Evolutionary conservation across 2,329 filamentous ascomycete genomes (phyloP), one percentile per base, ranked within the genome.

Genomic region (Tolypocladium sp.): DNA sequence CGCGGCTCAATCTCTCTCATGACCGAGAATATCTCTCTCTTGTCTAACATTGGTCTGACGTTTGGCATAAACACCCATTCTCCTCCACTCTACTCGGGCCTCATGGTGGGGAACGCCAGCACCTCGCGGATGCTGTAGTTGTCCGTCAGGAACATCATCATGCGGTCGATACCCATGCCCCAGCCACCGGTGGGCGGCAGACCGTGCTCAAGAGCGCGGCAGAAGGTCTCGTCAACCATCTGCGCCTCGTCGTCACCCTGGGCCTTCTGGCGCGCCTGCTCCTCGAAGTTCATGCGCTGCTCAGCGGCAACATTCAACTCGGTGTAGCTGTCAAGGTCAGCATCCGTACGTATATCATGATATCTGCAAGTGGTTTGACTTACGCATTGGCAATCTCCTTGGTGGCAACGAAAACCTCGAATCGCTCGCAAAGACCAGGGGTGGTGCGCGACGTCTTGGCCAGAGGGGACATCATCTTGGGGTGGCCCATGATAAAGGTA

Each of bases 191-290:
- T 99, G 0, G 94, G 94, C 7, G 94, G 93, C 60, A 99, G 78
- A 66, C 90, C 91, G 70, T 92, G 94, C 70, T 97, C 94, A 60
- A 97, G 84, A 58, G 89, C 87, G 62, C 88, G 89, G 70, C 92
- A 90, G 82, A 97, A 97, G 68, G 90, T 95, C 83, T 97, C 93
- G 68, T 99, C 95, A 58, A 97, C 87, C 67, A 94, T 79, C 78
- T 97, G 94, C 1, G 93, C 95, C 78, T 99, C 95, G 67, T 97
- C 92, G 66, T 99, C 95, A 71, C 95, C 94, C 77, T 96, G 91
- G 8, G 87, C 91, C 84, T 97, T 97, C 80, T 97, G 92, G 68
- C 86, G 83, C 5, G 92, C 93, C 78, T 99, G 94, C 84, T 97
- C 93, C 74, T 96, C 92, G 64, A 77, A 77, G 27, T 92, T 86